A percentile compares a stretch with the other conserved stretches of the same genome.
Conservation (phyloP, 1,139 yeast genomes). For the Saccharomycopsis hybrid region DNA sequence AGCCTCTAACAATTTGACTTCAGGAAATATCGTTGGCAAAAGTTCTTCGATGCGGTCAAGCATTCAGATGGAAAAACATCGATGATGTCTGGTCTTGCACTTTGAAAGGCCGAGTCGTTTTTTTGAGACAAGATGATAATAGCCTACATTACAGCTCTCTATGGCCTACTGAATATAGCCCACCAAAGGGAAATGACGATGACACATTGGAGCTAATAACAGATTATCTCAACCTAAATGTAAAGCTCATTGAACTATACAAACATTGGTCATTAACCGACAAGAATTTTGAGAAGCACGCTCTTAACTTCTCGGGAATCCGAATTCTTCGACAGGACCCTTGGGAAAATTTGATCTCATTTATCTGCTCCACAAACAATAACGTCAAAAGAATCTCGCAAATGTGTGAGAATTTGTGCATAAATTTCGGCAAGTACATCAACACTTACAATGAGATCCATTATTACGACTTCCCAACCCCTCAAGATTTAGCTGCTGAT, state of each 20-base stretch:
- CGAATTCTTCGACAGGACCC: constrained; percentile 89
- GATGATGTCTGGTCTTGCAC: constrained; percentile 59
- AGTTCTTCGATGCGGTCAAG: constrained; percentile 85
- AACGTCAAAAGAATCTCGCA: constrained; percentile 89
- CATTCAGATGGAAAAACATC: constrained; percentile 64
- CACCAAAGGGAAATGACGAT: constrained; percentile 17
- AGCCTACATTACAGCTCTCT: constrained; percentile 31
- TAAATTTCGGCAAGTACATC: constrained; percentile 61
- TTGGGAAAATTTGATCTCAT: constrained; percentile 88
- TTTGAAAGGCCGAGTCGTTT: constrained; percentile 40
- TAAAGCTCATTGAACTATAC: constrained; percentile 49
- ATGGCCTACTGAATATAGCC: constrained; percentile 17
- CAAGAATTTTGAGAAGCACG: constrained; percentile 34
- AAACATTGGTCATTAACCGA: constrained; percentile 58
- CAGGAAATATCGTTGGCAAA: constrained; percentile 56
- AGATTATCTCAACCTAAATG: constrained; percentile 67
- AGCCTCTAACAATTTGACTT: neutral
- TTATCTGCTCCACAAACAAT: constrained; percentile 93
- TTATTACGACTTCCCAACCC: constrained; percentile 72
- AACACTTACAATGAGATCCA: constrained; percentile 48
- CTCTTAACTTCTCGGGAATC: constrained; percentile 53
- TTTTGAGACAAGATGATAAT: constrained; percentile 43
- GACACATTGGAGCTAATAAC: constrained; percentile 42
- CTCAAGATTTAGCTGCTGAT: constrained; percentile 38
- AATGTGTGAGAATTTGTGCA: constrained; percentile 81